These are phyloP conservation scores for Coniosporium tulheliwenetii DNA, from an alignment of 2,329 filamentous ascomycete species.

Conservation along the genomic window DNA sequence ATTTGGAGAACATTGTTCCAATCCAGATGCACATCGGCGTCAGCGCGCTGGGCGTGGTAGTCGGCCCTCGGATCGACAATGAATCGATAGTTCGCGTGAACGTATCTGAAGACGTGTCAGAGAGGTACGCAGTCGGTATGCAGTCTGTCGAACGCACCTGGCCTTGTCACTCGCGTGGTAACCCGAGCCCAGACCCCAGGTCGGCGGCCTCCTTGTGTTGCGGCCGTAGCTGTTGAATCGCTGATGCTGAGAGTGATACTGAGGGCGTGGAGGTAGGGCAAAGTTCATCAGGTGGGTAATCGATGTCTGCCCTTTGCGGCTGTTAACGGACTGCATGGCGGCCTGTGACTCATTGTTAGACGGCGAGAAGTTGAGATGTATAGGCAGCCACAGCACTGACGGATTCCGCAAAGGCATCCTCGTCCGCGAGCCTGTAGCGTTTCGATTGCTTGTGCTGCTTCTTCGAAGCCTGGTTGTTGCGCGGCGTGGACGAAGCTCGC, in stretches of 20 bases:
- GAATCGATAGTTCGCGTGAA: conserved; percentile 96
- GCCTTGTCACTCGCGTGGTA: conserved; percentile 87
- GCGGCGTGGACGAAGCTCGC: conserved; percentile 33
- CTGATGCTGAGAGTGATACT: conserved; percentile 33
- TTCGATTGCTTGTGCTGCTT: conserved; percentile 76
- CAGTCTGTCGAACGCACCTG: conserved; percentile 33
- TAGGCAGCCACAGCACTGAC: conserved; percentile 29
- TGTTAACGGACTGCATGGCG: conserved; percentile 47
- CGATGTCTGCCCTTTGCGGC: conserved; percentile 82
- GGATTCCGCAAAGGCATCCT: conserved; percentile 75
- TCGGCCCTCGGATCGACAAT: conserved; percentile 71
- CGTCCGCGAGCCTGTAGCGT: conserved; percentile 58
- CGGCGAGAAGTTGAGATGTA: conserved; percentile 7
- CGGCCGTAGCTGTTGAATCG: conserved; percentile 8
- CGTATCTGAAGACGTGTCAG: conserved; percentile 39
- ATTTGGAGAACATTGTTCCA: conserved; percentile 88
- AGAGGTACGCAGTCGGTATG: not conserved
- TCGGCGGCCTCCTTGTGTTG: conserved; percentile 48
- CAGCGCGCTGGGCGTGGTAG: conserved; percentile 65
- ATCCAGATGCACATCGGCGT: conserved; percentile 79
- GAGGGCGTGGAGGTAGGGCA: conserved; percentile 59
- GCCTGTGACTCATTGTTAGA: conserved; percentile 22
- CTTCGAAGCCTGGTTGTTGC: conserved; percentile 61
- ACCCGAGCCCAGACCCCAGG: conserved; percentile 75
- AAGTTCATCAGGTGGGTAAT: conserved; percentile 97